Percentiles rank a stretch among this genome's conserved stretches.
phyloP scores from a whole-genome alignment of 2,329 filamentous ascomycete genomes.

The Aspergillus sp. region DNA sequence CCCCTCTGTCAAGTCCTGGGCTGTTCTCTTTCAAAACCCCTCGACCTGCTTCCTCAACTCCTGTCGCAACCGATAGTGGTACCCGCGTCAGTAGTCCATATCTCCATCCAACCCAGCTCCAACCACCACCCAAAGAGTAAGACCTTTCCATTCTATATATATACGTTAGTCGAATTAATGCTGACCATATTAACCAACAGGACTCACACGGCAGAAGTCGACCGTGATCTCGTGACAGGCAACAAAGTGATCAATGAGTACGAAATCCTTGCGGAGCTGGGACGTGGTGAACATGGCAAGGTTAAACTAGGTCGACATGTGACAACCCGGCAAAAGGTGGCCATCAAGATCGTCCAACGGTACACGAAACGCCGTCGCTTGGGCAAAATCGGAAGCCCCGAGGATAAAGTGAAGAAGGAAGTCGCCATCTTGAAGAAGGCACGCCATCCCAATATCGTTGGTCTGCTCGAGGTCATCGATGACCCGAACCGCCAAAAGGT shows the following conservation, averaged over 20 bases:
- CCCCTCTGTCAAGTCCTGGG: constrained; percentile 42
- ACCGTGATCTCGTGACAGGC: constrained; percentile 79
- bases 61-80: constrained; percentile 30
- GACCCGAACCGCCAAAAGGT: constrained; percentile 95
- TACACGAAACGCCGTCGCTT: constrained; percentile 89
- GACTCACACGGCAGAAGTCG: constrained; percentile 85
- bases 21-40: constrained; percentile 35
- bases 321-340: constrained; percentile 69
- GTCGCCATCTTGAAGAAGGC: constrained; percentile 99
- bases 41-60: constrained; percentile 22
- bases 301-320: constrained; percentile 88
- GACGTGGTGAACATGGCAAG: constrained; percentile 92
- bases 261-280: constrained; percentile 92
- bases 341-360: constrained; percentile 96
- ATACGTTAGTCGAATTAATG: too few species aligned
- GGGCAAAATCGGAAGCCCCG: constrained; percentile 64
- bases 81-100: constrained; percentile 50
- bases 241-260: constrained; percentile 98
- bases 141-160: constrained; percentile 17
- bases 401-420: constrained; percentile 78
- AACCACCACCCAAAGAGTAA: constrained; percentile 70
- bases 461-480: constrained; percentile 92
- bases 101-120: constrained; percentile 64
- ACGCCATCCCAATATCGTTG: constrained; percentile 93
- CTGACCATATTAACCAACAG: constrained; percentile 33